These are phyloP conservation scores for Eimeria acervulina DNA, from an alignment of 169 alveolate species.

Conservation along the genomic window DNA sequence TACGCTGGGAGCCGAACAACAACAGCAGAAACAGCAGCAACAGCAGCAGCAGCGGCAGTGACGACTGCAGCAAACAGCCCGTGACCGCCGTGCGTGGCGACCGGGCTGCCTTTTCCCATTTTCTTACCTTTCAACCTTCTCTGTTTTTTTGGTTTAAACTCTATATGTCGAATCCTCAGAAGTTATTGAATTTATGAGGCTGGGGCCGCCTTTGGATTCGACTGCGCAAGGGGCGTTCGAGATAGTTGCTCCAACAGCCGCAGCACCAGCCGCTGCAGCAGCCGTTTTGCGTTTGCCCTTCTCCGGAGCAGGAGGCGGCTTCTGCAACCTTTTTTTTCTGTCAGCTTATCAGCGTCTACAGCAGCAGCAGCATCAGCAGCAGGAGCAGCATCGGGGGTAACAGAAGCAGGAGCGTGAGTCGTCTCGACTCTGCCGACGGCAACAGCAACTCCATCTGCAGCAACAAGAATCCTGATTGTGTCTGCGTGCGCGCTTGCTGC, in stretches of 20 bases:
- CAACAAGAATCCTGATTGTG: not conserved
- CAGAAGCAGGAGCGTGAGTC: not conserved
- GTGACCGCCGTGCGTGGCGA: slow-evolving; percentile 19
- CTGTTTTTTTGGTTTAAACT: not conserved
- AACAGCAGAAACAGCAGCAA: not conserved
- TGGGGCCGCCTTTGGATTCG: not conserved
- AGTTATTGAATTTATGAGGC: not conserved
- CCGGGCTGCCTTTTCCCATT: not conserved
- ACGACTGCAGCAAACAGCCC: not conserved
- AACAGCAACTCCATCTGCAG: not conserved
- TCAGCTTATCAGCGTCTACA: not conserved
- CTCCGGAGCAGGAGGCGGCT: not conserved
- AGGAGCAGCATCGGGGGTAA: no score
- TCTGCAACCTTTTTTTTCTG: not conserved
- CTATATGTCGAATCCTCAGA: not conserved
- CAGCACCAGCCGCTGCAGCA: no score
- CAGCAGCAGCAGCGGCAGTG: not conserved
- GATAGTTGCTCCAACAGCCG: not conserved
- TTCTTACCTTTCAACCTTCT: not conserved
- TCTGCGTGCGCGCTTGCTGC: not conserved
- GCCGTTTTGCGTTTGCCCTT: no score
- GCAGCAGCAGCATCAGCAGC: not conserved
- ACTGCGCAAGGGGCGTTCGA: not conserved
- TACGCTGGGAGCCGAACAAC: not conserved
- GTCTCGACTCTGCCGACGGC: not conserved